Evolutionary conservation across 2,329 filamentous ascomycete species (phyloP).

Genomic region (Talaromyces sp.): DNA sequence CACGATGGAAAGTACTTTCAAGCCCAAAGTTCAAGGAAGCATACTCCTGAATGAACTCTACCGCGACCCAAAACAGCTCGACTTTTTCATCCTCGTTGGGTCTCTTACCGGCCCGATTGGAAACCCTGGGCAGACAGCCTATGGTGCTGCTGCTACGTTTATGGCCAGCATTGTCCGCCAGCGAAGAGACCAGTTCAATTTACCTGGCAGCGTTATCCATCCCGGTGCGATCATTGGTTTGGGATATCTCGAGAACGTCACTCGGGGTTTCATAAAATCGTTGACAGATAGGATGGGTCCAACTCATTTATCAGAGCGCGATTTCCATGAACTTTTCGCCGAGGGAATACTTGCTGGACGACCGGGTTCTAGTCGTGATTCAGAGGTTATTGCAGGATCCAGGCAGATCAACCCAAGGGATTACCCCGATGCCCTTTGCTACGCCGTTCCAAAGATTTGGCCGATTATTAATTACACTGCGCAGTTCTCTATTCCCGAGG

Average conservation of each 20-base stretch:
- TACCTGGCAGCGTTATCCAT: constrained; percentile 20
- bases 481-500: background rate
- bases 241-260: constrained; percentile 19
- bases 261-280: constrained; percentile 6
- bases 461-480: background rate
- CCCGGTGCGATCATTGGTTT: constrained; percentile 25
- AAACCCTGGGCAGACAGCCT: constrained; percentile 34
- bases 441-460: constrained; percentile 10
- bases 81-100: constrained; percentile 37
- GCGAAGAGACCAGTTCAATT: constrained; percentile 16
- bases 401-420: background rate
- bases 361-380: constrained; percentile 17
- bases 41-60: constrained; percentile 17
- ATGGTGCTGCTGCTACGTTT: constrained; percentile 37
- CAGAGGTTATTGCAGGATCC: constrained; percentile 7
- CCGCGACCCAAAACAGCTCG: constrained; percentile 16
- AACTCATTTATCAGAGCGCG: constrained; percentile 39
- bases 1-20: constrained; percentile 6
- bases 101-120: constrained; percentile 34
- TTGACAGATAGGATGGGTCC: background rate
- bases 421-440: constrained; percentile 6
- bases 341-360: constrained; percentile 46
- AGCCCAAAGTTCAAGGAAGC: constrained; percentile 19
- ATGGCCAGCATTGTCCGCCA: constrained; percentile 26
- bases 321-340: constrained; percentile 50